These are phyloP conservation scores for Lasiosphaeris hirsuta DNA, from an alignment of 495 filamentous ascomycete genomes.

Conservation along the genomic window DNA sequence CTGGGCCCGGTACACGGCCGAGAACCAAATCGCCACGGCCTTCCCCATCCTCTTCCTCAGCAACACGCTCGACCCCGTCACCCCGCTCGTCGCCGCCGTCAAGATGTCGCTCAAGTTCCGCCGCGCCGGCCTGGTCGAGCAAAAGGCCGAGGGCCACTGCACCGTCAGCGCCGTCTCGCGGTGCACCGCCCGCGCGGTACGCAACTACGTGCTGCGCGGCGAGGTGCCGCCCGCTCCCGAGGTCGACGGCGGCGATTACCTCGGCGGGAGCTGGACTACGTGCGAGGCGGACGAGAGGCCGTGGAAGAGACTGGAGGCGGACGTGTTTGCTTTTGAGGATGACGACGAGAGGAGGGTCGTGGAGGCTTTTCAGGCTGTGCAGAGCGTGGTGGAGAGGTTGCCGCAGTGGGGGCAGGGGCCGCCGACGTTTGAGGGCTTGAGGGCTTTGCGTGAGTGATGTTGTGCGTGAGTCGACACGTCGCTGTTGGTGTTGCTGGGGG, in stretches of 20 bases:
- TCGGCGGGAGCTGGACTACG: constrained; percentile 35
- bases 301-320: constrained; percentile 16
- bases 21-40: constrained; percentile 41
- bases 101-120: constrained; percentile 49
- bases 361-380: not conserved
- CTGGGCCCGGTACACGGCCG: too few relatives aligned
- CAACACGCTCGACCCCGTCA: constrained; percentile 60
- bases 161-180: constrained; percentile 33
- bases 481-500: too few relatives aligned
- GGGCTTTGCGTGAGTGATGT: too few relatives aligned
- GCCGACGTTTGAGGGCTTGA: too few relatives aligned
- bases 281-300: constrained; percentile 39
- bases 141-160: constrained; percentile 45
- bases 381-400: not conserved
- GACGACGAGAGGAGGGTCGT: not conserved
- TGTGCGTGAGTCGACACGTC: too few relatives aligned
- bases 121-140: constrained; percentile 44
- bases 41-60: constrained; percentile 60
- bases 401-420: not conserved
- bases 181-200: constrained; percentile 38
- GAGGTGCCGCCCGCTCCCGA: constrained; percentile 38
- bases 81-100: constrained; percentile 48
- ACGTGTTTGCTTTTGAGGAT: not conserved
- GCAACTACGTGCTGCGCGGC: constrained; percentile 39
- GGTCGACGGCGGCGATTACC: constrained; percentile 22